Conservation (phyloP, 305 asterid genomes). For the Fraxinus nigra region DNA sequence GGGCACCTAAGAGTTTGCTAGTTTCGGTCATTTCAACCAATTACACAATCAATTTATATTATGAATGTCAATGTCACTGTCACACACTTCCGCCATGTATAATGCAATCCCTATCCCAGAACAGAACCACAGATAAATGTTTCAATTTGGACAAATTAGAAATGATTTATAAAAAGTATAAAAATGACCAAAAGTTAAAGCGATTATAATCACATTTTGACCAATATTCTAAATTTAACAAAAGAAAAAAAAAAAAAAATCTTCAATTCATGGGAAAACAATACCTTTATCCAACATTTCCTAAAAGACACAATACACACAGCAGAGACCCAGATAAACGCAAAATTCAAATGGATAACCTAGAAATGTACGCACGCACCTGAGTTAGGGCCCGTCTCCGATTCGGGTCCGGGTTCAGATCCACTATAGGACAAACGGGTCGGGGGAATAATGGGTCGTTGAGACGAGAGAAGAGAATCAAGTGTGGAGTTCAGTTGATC, state of each 20-base stretch:
- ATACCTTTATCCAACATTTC: background rate
- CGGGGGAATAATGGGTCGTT: constrained; percentile 10
- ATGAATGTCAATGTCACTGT: background rate
- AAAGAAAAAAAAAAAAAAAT: background rate
- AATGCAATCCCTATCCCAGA: background rate
- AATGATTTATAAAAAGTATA: too few species aligned
- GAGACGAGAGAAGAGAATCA: background rate
- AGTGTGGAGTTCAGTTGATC: background rate
- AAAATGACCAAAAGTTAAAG: background rate
- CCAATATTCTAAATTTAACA: background rate
- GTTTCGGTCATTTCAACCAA: background rate
- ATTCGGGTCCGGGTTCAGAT: background rate
- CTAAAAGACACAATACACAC: background rate
- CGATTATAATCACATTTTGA: background rate
- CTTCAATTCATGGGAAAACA: background rate
- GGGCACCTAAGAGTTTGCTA: background rate
- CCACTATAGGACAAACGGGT: background rate
- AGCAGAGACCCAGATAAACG: background rate
- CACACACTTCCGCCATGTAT: background rate
- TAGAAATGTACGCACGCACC: constrained; percentile 1
- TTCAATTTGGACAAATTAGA: background rate
- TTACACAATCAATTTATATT: background rate
- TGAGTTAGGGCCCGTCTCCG: background rate
- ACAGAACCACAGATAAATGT: background rate
- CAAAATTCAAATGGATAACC: background rate